Evolutionary conservation across 345 rosid genomes (phyloP).

Genomic region (Heritiera littoralis): DNA sequence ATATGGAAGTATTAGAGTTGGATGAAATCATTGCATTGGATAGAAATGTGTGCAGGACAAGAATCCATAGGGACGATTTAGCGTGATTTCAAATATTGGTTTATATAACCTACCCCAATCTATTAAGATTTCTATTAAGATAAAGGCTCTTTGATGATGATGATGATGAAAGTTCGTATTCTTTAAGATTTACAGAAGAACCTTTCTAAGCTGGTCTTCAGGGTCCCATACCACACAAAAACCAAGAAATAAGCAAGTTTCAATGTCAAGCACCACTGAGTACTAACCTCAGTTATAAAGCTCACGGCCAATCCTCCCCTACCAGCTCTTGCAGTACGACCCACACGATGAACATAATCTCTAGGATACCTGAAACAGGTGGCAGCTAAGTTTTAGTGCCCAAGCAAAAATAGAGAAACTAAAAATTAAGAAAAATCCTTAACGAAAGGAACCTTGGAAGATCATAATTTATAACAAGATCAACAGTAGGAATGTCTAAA

Average conservation of each 20-base stretch:
- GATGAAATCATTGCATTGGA: no score
- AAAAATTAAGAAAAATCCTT: no score
- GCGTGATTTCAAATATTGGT: no score
- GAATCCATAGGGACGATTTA: no score
- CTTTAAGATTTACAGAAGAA: background rate
- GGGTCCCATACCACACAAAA: background rate
- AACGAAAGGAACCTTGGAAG: constrained; percentile 66
- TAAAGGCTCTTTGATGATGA: no score
- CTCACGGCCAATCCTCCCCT: constrained; percentile 78
- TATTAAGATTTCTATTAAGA: no score
- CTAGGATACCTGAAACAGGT: constrained; percentile 60
- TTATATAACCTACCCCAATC: no score
- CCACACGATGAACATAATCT: constrained; percentile 98
- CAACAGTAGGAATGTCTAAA: constrained; percentile 95
- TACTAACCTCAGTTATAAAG: constrained; percentile 71
- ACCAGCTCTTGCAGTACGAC: constrained; percentile 99
- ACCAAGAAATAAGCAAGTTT: background rate
- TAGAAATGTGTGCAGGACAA: no score
- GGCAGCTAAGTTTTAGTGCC: constrained; percentile 15
- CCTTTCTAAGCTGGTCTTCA: background rate
- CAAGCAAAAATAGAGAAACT: no score
- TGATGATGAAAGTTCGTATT: background rate
- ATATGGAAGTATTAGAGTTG: no score
- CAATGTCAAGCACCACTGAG: constrained; percentile 7
- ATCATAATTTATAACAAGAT: constrained; percentile 91